Percentiles rank a stretch among this genome's conserved stretches.
phyloP scores from a whole-genome alignment of 176 grass and related monocot genomes.

The Panicum miliaceum region DNA sequence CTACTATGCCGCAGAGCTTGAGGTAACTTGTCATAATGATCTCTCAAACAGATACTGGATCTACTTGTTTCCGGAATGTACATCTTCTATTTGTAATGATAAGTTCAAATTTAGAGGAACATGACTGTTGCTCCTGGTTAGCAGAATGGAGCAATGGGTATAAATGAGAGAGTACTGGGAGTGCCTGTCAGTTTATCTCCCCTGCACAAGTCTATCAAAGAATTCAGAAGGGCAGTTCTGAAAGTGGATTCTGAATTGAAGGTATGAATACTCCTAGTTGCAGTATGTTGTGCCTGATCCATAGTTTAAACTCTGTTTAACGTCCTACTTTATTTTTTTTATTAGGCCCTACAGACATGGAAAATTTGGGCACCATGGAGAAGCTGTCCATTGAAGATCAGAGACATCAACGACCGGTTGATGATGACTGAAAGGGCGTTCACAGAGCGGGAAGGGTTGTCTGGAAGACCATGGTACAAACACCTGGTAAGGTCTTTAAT shows the following conservation, averaged over 20 bases:
- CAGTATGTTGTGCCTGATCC: neutral
- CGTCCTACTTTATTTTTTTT: neutral
- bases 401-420: conserved; percentile 79
- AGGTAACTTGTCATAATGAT: conserved; percentile 52
- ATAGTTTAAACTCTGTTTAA: neutral
- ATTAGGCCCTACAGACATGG: conserved; percentile 62
- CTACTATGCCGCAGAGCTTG: conserved; percentile 65
- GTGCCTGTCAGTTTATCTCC: conserved; percentile 69
- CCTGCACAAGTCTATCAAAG: conserved; percentile 72
- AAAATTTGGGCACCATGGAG: conserved; percentile 51
- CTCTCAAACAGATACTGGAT: conserved; percentile 12
- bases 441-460: conserved; percentile 70
- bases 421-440: conserved; percentile 90
- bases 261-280: conserved; percentile 48
- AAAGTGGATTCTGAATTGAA: conserved; percentile 75
- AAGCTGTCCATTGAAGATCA: conserved; percentile 56
- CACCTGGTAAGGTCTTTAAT: conserved; percentile 62
- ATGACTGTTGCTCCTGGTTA: conserved; percentile 27
- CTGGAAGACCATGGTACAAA: conserved; percentile 87
- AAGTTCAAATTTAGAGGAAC: conserved; percentile 27
- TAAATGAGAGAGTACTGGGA: conserved; percentile 49
- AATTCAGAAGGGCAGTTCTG: conserved; percentile 60
- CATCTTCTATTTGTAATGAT: conserved; percentile 7
- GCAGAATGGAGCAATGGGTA: conserved; percentile 48
- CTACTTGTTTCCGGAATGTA: conserved; percentile 13